Base-by-base conservation (phyloP, 2,329 filamentous ascomycete genomes). In the Fusarium sterilihyphosum region DNA sequence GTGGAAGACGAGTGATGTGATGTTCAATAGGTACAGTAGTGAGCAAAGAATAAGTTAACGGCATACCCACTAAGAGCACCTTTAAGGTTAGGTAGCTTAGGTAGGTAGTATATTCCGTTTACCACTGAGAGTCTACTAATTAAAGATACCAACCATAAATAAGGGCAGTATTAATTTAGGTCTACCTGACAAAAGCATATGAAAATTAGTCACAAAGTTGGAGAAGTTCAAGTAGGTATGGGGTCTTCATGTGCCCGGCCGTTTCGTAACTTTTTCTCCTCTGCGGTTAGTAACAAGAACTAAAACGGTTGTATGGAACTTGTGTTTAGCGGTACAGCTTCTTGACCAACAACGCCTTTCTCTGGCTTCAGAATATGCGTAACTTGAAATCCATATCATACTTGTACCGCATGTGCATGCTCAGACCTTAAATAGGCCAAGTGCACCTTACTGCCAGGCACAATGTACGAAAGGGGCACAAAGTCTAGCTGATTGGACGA, bases 381-480 rank as follows among this genome's bases (percentile, higher is more conserved):
- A 53, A 24, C n/a, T 53, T 53, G 50, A 50, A 33, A 33, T 50
- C 29, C 29, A 13, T 53, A 50, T 35, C 49, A 35, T 53, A n/a
- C 24, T 38, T 35, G 7, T 9, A 37, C 35, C 17, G 33, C 31
- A 35, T 52, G 50, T 26, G n/a, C 33, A 38, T 54, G 52, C 52
- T 56, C 29, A 37, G 35, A 41, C 53, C 17, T n/a, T 33, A 22
- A 68, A 54, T 60, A 33, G 47, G 44, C 44, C 31, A 53, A 68
- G 52, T 67, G 46, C 57, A 43, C 16, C 35, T 52, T 61, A 26
- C 31, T 58, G 67, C 40, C 58, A 70, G 67, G 66, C 49, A 70
- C 67, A 70, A 73, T 59, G 58, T 54, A 63, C 40, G 58, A 66
- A 73, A 73, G 72, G 72, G 72, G 68, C 49, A 67, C 52, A 59